Base-by-base conservation (phyloP, 495 filamentous ascomycete genomes). In the Penicillium cinerascens region DNA sequence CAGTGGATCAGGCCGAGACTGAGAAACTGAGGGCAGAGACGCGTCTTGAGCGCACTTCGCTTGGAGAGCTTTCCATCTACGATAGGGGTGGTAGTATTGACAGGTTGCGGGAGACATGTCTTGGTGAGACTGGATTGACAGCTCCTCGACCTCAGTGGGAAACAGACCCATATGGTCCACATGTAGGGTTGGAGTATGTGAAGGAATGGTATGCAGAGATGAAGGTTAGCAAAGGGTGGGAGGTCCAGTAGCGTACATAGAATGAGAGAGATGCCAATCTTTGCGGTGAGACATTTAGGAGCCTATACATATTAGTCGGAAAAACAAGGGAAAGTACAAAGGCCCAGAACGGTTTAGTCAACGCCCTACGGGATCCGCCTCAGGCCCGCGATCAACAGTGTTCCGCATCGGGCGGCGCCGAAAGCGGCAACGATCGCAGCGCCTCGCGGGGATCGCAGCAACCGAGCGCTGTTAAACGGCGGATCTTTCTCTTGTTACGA, bases 81-180 rank as follows among this genome's bases (percentile, higher is more conserved):
- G 70, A 78, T 42, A 63, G 74, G 1, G 74, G 74, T 16, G 71
- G 73, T 4, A 60, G 51, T 3, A 54, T 74, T 44, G 68, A 69
- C 23, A 54, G 61, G 36, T 47, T 77, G 18, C 50, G 60, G 16
- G 47, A 59, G n/a, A 58, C 58, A 0, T 74, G 66, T 41, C 38
- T 74, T 11, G 15, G 64, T 41, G 71, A 78, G 48, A 78, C 73
- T 0, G 73, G 74, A 0, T 51, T 78, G 45, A 23, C 46, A 1
- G 39, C 70, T 0, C 71, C 71, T 6, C 43, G 35, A 13, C 64
- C 66, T 41, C 69, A 69, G 44, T 75, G 69, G 71, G 72, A 74
- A 16, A 47, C 55, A 0, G 66, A 67, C 1, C 25, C 61, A 1
- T 67, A 72, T 57, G 71, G 72, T 0, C 71, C 72, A 6, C 69